Evolutionary conservation across 495 filamentous ascomycete species (phyloP), one percentile per base, ranked within the genome.

Genomic region (Amorphotheca resinae): DNA sequence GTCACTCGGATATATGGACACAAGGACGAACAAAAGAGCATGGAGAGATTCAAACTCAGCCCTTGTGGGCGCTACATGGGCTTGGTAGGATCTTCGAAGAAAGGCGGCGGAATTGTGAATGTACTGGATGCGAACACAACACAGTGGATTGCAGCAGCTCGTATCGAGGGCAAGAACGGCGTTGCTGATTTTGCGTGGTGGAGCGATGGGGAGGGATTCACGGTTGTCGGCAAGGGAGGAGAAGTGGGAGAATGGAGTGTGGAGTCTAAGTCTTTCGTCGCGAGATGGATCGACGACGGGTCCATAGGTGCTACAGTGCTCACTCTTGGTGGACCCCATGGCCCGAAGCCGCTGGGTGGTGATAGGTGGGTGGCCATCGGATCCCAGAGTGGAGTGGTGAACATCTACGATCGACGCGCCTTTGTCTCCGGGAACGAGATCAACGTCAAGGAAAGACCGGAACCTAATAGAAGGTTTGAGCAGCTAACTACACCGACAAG

Each of bases 111-210:
- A 48, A 67, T 83, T 34, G 71, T 98, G 56, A 95, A 95, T 59
- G 69, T 98, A 17, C 65, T 96, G 17, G 79, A 84, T 59, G 75
- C 81, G 0, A 63, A 57, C n/a, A 88, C 85, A 0, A 74, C 80
- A 52, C 91, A 95, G 59, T 98, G 91, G 91, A 68, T 88, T 34
- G 72, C 82, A 3, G 74, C 87, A 47, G 84, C 80, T n/a, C 70
- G 87, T 14, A 68, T 93, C 9, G 86, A 95, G 51, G 81, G 85
- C 33, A 72, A 76, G 23, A 79, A 82, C 35, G 87, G 87, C 20
- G 75, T 95, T 6, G 79, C 84, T 0, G 89, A 94, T 56, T 88
- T 94, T 49, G 77, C 73, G 1, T 98, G 91, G 91, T 93, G 87
- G 84, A 65, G 72, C 9, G 72, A 84, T 49, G 80, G 88, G n/a